Evolutionary conservation across 2,329 filamentous ascomycete species (phyloP), one percentile per base, ranked within the genome.

Genomic region (Pleoardoris graminearum): DNA sequence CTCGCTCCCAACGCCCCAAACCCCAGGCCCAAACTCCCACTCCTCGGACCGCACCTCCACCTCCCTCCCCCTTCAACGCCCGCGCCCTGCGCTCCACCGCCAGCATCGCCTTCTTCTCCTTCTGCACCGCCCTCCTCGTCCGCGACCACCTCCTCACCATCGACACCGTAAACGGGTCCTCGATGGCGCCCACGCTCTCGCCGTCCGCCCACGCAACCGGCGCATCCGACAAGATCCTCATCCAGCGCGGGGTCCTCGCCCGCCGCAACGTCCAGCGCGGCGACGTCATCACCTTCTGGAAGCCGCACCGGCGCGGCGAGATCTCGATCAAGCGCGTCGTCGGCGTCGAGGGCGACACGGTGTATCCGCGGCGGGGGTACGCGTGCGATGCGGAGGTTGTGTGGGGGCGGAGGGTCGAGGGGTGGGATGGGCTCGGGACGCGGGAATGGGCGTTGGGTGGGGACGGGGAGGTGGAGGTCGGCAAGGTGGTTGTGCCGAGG

Each of bases 241-340:
- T 78, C 50, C 56, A 63, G 10, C 75, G 47, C 8, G n/a, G 25
- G 1, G 17, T 37, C 3, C 7, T 6, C 7, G 32, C 7, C 7
- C 27, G 42, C 23, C 8, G 52, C 4, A 52, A 69, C 12, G 51
- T 80, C 1, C 49, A 69, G 45, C 62, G 76, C 37, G 78, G 78
- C 21, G 78, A 80, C 51, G 55, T 80, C 0, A 72, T 80, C 0
- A 71, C 71, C 23, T 77, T 80, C 54, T 72, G 68, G 65, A 71
- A 74, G 33, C 91, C 92, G 0, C 75, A 80, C 12, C 81, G 88
- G 54, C 88, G 91, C 0, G 84, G 90, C 25, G 79, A 82, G 19
- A 77, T 86, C 36, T 85, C 85, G 0, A 84, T 97, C 29, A 99
- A 99, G 77, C 82, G 94, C 35, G 82, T 99, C 10, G 80, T 97